Percentiles rank a stretch among this genome's conserved stretches.
Conservation (phyloP, 495 filamentous ascomycete species). For the Lentithecium fluviatile region DNA sequence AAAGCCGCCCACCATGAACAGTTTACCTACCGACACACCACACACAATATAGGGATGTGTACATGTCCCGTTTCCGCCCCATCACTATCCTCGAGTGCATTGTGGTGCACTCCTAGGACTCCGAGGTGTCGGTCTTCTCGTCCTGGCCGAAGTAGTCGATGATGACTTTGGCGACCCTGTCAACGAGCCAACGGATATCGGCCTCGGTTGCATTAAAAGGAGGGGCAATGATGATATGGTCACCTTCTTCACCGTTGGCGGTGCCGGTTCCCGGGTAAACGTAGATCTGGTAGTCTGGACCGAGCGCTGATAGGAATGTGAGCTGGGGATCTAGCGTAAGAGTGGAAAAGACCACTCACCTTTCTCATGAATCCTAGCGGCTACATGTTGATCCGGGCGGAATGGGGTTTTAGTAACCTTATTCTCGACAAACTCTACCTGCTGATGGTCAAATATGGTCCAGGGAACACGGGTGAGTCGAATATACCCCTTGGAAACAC, state of each 20-base stretch:
- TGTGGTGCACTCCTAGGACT: no score
- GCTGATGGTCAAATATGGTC: neutral
- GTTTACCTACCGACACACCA: no score
- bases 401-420: slow-evolving; percentile 58
- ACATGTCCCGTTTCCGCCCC: no score
- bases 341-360: slow-evolving; percentile 23
- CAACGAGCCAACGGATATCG: slow-evolving; percentile 41
- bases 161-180: slow-evolving; percentile 36
- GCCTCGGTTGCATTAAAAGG: slow-evolving; percentile 60
- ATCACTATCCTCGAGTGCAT: no score
- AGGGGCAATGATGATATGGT: slow-evolving; percentile 75
- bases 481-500: slow-evolving; percentile 58
- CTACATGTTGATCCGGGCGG: slow-evolving; percentile 31
- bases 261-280: slow-evolving; percentile 71
- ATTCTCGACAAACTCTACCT: slow-evolving; percentile 58
- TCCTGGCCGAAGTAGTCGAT: slow-evolving; percentile 38
- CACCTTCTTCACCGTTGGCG: slow-evolving; percentile 63
- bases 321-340: slow-evolving; percentile 42
- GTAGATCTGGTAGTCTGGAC: slow-evolving; percentile 55
- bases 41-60: no score
- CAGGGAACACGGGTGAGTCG: neutral
- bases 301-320: slow-evolving; percentile 31
- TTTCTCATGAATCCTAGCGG: slow-evolving; percentile 40
- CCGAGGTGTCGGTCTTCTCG: neutral
- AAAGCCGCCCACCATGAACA: no score